Evolutionary conservation across 2,329 filamentous ascomycete species (phyloP), one percentile per base, ranked within the genome.

Genomic region (Hypoxylon sp.): DNA sequence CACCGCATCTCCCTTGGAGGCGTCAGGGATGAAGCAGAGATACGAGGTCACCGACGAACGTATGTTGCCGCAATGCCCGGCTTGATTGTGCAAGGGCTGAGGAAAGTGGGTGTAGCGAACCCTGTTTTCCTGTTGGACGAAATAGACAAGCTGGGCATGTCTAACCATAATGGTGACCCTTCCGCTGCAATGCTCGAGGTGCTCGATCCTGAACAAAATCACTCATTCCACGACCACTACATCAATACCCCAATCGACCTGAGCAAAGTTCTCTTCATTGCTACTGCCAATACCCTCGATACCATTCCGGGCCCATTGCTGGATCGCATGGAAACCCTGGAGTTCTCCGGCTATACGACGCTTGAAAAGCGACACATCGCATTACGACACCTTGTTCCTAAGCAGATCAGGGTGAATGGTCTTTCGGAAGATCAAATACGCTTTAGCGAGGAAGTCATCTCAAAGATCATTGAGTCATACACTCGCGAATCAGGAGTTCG

Each of bases 41-140:
- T 99, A 67, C 89, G 96, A 66, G 96, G 96, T 8, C 96, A 99
- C 81, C 89, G 96, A 62, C 88, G 96, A 74, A 99, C 96, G 0
- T 99, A 99, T 77, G 96, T 99, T 65, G 96, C 96, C 22, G 96
- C 96, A n/a, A 98, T 99, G 95, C 96, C 96, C 8, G 96, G 96
- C 60, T 85, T 98, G 61, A 92, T 99, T 66, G 95, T 98, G 31
- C 95, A 94, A 78, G 96, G 95, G 0, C 80, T 99, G 61, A 95
- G 96, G 82, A 99, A 98, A 83, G 95, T 97, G 33, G 95, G 95
- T 51, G 95, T 98, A 20, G 90, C 94, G 2, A 99, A 99, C 77
- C 96, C 96, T 0, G 95, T 99, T 63, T 93, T 99, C 82, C 83
- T 99, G 50, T 89, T 99, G 11, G 96, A 99, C 77, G 96, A 99